Base-by-base conservation (phyloP, 306 rosid genomes). In the Inga oerstediana region DNA sequence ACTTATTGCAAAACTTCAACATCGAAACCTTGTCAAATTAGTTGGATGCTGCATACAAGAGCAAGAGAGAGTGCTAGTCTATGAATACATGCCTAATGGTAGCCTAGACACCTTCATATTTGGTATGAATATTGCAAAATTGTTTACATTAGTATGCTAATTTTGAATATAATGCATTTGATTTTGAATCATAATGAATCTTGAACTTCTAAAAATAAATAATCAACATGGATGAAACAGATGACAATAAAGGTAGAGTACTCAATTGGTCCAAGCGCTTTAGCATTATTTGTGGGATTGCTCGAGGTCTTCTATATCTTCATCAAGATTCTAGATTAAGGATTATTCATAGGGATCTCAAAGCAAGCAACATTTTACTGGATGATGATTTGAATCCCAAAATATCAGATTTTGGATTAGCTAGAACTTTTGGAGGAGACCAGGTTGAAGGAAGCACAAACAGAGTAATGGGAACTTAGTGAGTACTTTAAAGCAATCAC, bases 351-450 rank as follows among this genome's bases (percentile, higher is more conserved):
- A 91, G 91, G 85, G 91, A 91, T 59, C 84, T 91, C 4, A 91
- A 91, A 84, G 83, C 94, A 19, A 89, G 92, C 82, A 89, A 91
- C 39, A 82, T 91, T 24, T 85, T 89, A 76, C 88, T 89, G 44
- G 91, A 91, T 81, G 66, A 79, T 0, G 87, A 87, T 34, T 80
- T 85, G 75, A 84, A 76, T 44, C 90, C 93, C 2, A 91, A 91
- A 81, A 90, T 91, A 39, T 91, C 92, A 44, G 92, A 91, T 65
- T 91, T 91, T 79, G 95, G 95, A 48, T 73, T 91, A 67, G 93
- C 91, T 13, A 88, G 79, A 86, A 77, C 78, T 35, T 90, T 87
- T 79, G 87, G 87, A 27, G 90, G 91, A 8, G 88, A 91, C 39
- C 86, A 89, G 0, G 78, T 59, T 9, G 86, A 91, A 80, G 96